Percentiles rank a stretch among this genome's conserved stretches.
These are phyloP conservation scores for Prunus kanzakura DNA, from an alignment of 306 rosid genomes.

Conservation along the genomic window DNA sequence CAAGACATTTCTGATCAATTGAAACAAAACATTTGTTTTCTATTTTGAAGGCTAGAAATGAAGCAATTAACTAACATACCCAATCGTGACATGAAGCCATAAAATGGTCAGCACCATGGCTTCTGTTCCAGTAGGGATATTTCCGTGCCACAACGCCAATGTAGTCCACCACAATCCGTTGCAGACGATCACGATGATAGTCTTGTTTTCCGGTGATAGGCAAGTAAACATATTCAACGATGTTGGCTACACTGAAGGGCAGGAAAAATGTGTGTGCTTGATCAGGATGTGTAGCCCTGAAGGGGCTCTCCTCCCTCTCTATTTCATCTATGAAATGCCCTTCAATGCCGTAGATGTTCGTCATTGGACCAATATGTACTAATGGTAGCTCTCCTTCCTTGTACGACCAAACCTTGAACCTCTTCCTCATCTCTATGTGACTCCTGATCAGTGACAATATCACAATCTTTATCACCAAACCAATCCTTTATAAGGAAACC, in stretches of 20 bases:
- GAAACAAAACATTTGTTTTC: no score
- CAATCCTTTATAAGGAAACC: not conserved
- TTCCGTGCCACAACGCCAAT: constrained; percentile 31
- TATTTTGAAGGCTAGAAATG: no score
- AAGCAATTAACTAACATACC: constrained; percentile 21
- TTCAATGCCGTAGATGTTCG: constrained; percentile 49
- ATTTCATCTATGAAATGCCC: constrained; percentile 58
- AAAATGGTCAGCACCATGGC: constrained; percentile 56
- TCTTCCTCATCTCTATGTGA: constrained; percentile 54
- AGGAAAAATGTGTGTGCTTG: constrained; percentile 48
- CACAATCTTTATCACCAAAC: not conserved
- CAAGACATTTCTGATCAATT: no score
- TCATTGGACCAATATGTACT: constrained; percentile 43
- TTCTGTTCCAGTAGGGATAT: constrained; percentile 47
- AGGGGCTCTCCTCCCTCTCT: constrained; percentile 32
- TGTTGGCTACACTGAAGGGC: constrained; percentile 46
- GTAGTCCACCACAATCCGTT: constrained; percentile 44
- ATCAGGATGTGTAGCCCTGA: constrained; percentile 48
- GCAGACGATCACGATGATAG: constrained; percentile 42
- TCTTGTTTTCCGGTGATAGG: constrained; percentile 39
- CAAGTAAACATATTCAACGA: constrained; percentile 33
- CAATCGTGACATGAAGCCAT: constrained; percentile 62
- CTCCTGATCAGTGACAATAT: constrained; percentile 31
- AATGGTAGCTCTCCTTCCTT: constrained; percentile 50
- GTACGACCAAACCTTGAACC: constrained; percentile 55